Evolutionary conservation across 2,329 filamentous ascomycete genomes (phyloP).

Genomic region (Pyrenophora seminiperda): DNA sequence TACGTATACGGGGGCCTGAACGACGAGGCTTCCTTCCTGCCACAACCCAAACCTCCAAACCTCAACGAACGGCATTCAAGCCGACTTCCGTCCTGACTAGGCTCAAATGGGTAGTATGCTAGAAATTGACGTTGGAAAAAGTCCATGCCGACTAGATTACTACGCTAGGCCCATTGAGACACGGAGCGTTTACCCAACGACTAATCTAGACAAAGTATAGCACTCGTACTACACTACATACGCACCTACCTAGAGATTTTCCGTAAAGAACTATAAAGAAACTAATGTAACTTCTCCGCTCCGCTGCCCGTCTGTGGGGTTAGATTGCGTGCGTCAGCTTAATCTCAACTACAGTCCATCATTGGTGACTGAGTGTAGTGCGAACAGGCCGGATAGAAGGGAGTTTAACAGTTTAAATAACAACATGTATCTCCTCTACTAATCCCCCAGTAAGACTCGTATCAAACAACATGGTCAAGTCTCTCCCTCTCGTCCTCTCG

Average conservation of each 20-base stretch:
- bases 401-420: constrained; percentile 2
- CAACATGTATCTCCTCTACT: constrained; percentile 9
- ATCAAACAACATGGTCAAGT: constrained; percentile 29
- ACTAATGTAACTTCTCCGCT: constrained; percentile 6
- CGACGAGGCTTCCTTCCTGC: not conserved
- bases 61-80: too few relatives aligned
- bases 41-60: too few relatives aligned
- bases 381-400: too few relatives aligned
- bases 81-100: too few relatives aligned
- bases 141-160: not conserved
- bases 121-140: not conserved
- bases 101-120: not conserved
- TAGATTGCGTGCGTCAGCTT: constrained; percentile 22
- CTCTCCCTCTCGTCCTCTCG: constrained; percentile 26
- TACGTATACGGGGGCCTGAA: not conserved
- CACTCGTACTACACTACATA: constrained; percentile 5
- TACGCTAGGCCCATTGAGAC: constrained; percentile 13
- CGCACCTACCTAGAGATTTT: constrained; percentile 22
- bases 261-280: constrained; percentile 21
- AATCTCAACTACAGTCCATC: constrained; percentile 35
- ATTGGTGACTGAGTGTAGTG: constrained; percentile 22
- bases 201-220: constrained; percentile 8
- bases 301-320: constrained; percentile 24
- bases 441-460: not conserved
- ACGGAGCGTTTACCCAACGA: constrained; percentile 11